phyloP scores from a whole-genome alignment of 106 monocot genomes.

The Cymbidium sinense region DNA sequence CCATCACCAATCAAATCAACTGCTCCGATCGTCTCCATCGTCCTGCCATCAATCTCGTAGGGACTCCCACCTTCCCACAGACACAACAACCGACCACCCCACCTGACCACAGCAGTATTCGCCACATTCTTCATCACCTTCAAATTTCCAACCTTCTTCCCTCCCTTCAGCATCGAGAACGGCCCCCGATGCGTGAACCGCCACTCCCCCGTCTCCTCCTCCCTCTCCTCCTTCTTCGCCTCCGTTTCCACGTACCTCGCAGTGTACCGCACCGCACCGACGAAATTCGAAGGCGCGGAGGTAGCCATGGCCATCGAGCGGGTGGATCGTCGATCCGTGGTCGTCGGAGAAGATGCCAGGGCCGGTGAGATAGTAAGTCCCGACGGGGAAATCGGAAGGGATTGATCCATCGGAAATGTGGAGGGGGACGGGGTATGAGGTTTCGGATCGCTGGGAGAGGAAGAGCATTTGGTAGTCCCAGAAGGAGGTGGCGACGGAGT shows the following conservation, averaged over 20 bases:
- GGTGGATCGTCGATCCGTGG: conserved; percentile 80
- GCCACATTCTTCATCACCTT: conserved; percentile 99
- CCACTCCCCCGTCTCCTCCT: conserved; percentile 31
- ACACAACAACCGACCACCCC: conserved; percentile 66
- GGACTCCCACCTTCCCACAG: conserved; percentile 91
- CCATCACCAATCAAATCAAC: conserved; percentile 30
- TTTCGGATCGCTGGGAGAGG: conserved; percentile 71
- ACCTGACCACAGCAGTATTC: conserved; percentile 64
- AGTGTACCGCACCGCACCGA: conserved; percentile 31
- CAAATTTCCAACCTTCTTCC: conserved; percentile 60
- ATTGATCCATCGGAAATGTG: conserved; percentile 31
- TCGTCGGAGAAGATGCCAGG: conserved; percentile 87
- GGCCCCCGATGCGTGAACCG: conserved; percentile 80
- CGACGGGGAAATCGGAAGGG: conserved; percentile 44
- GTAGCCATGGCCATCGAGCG: conserved; percentile 94
- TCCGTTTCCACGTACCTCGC: conserved; percentile 70
- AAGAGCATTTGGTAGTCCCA: conserved; percentile 90
- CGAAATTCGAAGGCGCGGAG: conserved; percentile 72
- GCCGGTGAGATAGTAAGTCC: conserved; percentile 63
- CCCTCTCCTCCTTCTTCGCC: conserved; percentile 60
- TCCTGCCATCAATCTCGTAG: conserved; percentile 51
- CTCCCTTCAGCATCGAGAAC: conserved; percentile 70
- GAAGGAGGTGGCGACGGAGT: conserved; percentile 27
- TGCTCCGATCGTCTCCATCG: conserved; percentile 50
- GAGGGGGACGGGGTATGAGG: conserved; percentile 32